Conservation (phyloP, 805 yeast species). For the Candida insectalens region DNA sequence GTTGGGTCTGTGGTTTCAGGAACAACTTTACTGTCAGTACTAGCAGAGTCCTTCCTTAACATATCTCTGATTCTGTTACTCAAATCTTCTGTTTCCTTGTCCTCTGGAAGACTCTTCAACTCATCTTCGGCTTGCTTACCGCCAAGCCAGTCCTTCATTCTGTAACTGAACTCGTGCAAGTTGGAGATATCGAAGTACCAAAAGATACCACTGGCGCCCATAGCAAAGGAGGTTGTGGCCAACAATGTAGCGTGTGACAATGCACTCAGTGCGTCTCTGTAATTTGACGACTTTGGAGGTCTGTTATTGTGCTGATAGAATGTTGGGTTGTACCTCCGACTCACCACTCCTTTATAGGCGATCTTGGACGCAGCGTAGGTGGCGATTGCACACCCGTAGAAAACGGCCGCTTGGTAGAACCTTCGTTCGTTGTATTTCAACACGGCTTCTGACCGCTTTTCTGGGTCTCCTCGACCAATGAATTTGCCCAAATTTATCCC, state of each 20-base stretch:
- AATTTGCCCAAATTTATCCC: conserved; percentile 21
- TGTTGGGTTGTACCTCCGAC: conserved; percentile 66
- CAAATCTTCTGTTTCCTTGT: conserved; percentile 48
- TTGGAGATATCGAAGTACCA: conserved; percentile 73
- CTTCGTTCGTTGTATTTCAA: conserved; percentile 50
- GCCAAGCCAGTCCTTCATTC: conserved; percentile 55
- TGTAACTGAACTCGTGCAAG: conserved; percentile 60
- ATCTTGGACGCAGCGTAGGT: conserved; percentile 65
- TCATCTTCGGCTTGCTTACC: conserved; percentile 52
- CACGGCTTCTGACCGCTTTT: conserved; percentile 22
- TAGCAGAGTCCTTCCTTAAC: conserved; percentile 8
- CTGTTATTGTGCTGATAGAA: conserved; percentile 78
- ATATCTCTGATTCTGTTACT: conserved; percentile 29
- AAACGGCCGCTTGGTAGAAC: conserved; percentile 60
- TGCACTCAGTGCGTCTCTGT: conserved; percentile 78
- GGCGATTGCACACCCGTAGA: conserved; percentile 62
- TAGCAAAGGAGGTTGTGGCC: conserved; percentile 62
- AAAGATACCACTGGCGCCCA: conserved; percentile 64
- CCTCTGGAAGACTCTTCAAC: conserved; percentile 37
- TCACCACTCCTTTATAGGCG: conserved; percentile 64
- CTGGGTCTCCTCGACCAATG: conserved; percentile 19
- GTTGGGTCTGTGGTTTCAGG: too few relatives aligned
- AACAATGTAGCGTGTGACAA: conserved; percentile 72
- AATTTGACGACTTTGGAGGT: conserved; percentile 75
- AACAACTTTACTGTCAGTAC: too few relatives aligned